Evolutionary conservation across 2,329 filamentous ascomycete genomes (phyloP).

Genomic region (Penicillium brevicompactum): DNA sequence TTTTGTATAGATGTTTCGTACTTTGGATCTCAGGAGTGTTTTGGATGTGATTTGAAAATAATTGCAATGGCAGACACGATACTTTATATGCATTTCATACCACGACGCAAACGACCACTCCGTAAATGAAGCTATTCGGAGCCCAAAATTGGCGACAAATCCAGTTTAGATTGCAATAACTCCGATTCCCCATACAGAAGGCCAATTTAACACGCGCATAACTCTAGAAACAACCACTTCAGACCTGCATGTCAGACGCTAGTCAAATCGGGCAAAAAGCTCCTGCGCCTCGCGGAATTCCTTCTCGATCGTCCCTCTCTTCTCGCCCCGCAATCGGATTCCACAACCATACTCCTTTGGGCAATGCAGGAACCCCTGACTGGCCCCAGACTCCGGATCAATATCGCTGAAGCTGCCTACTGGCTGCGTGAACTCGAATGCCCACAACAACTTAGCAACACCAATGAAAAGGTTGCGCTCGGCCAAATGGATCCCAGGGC

Average conservation of each 20-base stretch:
- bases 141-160: too few relatives aligned
- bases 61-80: too few relatives aligned
- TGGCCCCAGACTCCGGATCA: not conserved
- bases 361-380: not conserved
- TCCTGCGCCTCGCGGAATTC: not conserved
- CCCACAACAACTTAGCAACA: constrained; percentile 35
- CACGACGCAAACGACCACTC: too few relatives aligned
- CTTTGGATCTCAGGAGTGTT: too few relatives aligned
- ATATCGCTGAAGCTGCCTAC: not conserved
- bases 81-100: too few relatives aligned
- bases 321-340: not conserved
- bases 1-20: too few relatives aligned
- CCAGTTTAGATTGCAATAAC: too few relatives aligned
- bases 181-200: too few relatives aligned
- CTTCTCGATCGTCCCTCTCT: not conserved
- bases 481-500: constrained; percentile 37
- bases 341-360: not conserved
- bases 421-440: constrained; percentile 18
- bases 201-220: too few relatives aligned
- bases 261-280: not conserved
- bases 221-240: too few relatives aligned
- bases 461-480: constrained; percentile 33
- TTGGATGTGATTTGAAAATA: too few relatives aligned
- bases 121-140: too few relatives aligned
- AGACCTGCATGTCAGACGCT: not conserved